Evolutionary conservation across 192 early-diverging fungal species (phyloP).

Genomic region (Piromyces sp.): DNA sequence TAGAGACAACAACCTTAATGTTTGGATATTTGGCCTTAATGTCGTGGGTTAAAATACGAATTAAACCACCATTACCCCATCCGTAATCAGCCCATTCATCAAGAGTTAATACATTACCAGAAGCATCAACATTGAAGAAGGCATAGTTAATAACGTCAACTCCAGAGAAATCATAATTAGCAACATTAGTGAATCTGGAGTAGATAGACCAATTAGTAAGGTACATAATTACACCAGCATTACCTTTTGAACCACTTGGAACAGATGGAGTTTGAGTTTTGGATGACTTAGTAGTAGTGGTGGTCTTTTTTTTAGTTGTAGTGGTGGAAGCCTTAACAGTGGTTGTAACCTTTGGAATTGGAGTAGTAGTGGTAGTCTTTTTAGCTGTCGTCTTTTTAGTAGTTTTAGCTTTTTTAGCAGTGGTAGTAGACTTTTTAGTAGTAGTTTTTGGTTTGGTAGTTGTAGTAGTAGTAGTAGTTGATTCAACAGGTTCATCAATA

Average conservation of each 20-base stretch:
- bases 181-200: not conserved
- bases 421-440: not conserved
- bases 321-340: not conserved
- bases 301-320: not conserved
- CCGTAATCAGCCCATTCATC: not conserved
- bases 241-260: not conserved
- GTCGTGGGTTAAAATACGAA: not conserved
- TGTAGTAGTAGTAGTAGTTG: not conserved
- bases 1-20: conserved; percentile 35
- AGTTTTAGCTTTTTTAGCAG: not conserved
- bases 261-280: too few relatives aligned
- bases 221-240: not conserved
- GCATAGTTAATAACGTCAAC: not conserved
- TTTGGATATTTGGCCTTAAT: not conserved
- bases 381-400: too few relatives aligned
- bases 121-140: not conserved
- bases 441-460: not conserved
- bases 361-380: not conserved
- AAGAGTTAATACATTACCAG: not conserved
- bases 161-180: not conserved
- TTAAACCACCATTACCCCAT: not conserved
- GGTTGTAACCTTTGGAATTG: not conserved
- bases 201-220: not conserved
- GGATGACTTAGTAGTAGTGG: not conserved
- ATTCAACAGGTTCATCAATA: not conserved